These are phyloP conservation scores for Stygiomarasmius scandens DNA, from an alignment of 1,284 basidiomycete species.

Conservation along the genomic window DNA sequence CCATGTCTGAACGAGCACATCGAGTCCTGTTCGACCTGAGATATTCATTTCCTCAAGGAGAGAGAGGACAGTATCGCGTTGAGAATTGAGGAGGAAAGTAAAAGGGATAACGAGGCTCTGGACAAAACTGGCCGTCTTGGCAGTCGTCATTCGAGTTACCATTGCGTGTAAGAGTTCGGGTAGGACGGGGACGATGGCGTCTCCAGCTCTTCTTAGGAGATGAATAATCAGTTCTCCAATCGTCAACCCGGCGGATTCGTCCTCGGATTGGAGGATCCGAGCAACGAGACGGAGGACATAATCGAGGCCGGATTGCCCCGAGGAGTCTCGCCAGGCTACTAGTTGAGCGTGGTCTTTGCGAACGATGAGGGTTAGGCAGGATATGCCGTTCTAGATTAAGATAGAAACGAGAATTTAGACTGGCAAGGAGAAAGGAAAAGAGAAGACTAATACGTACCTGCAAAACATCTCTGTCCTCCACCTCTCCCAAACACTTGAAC, in stretches of 20 bases:
- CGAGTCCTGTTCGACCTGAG: conserved; percentile 65
- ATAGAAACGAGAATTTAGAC: background rate
- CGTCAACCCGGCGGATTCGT: conserved; percentile 87
- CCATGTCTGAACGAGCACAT: conserved; percentile 88
- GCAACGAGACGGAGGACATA: conserved; percentile 76
- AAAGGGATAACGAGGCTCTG: conserved; percentile 93
- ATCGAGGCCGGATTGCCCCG: conserved; percentile 75
- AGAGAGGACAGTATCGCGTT: conserved; percentile 75
- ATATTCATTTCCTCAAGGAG: conserved; percentile 70
- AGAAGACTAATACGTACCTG: conserved; percentile 54
- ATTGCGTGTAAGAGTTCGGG: conserved; percentile 87
- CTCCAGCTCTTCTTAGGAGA: conserved; percentile 79
- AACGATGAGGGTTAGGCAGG: conserved; percentile 81
- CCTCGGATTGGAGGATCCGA: conserved; percentile 74
- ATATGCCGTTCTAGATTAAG: conserved; percentile 70
- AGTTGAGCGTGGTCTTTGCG: conserved; percentile 87
- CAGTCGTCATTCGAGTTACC: conserved; percentile 76
- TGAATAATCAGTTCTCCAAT: conserved; percentile 96
- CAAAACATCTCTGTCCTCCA: conserved; percentile 84
- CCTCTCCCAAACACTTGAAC: conserved; percentile 66
- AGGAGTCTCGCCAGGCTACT: conserved; percentile 69
- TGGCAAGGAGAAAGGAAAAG: background rate
- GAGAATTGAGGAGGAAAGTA: conserved; percentile 87
- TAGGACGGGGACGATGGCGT: conserved; percentile 79
- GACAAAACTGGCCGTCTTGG: conserved; percentile 86